Percentiles rank a stretch among this genome's conserved stretches.
phyloP scores from a whole-genome alignment of 78 protist species.

The Speleostelium caveatum region DNA sequence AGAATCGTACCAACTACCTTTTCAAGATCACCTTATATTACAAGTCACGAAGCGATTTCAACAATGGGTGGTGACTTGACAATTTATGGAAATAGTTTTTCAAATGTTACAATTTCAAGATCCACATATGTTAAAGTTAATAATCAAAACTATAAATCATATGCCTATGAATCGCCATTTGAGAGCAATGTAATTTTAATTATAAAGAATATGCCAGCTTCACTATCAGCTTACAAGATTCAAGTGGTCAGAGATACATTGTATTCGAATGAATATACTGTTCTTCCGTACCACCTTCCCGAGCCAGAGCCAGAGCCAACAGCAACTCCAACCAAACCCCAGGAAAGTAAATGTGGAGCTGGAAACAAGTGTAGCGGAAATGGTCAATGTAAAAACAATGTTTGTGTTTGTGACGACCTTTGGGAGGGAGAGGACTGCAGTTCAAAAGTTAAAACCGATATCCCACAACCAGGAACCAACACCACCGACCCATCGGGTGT shows the following conservation, averaged over 20 bases:
- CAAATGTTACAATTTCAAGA: background rate
- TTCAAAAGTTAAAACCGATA: background rate
- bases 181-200: background rate
- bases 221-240: background rate
- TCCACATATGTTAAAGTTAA: too few species aligned
- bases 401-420: background rate
- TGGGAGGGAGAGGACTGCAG: background rate
- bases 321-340: background rate
- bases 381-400: background rate
- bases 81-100: background rate
- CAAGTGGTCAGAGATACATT: background rate
- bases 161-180: too few species aligned
- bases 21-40: background rate
- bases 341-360: background rate
- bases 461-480: background rate
- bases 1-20: too few species aligned
- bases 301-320: background rate
- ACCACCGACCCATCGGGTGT: background rate
- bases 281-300: background rate
- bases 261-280: background rate
- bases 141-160: background rate
- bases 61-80: background rate
- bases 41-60: background rate
- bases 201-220: background rate
- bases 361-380: background rate